A percentile compares a stretch with the other conserved stretches of the same genome.
These are phyloP conservation scores for Sarocladium brachiariae DNA, from an alignment of 2,329 filamentous ascomycete genomes.

Conservation along the genomic window DNA sequence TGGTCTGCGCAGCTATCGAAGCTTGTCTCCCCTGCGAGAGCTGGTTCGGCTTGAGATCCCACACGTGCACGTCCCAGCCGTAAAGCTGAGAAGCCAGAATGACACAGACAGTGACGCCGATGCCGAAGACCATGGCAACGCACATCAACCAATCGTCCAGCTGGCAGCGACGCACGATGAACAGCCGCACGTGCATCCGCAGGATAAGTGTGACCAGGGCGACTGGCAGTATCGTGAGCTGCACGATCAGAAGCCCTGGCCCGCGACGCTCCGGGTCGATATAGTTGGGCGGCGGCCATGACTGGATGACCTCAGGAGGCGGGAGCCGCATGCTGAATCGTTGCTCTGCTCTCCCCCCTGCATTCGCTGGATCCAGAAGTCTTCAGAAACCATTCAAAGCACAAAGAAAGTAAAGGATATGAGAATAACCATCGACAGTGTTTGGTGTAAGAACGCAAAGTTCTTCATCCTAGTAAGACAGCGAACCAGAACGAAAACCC, in stretches of 20 bases:
- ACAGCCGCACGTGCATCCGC: constrained; percentile 30
- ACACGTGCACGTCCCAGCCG: constrained; percentile 32
- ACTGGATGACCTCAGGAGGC: constrained; percentile 25
- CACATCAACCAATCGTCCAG: constrained; percentile 37
- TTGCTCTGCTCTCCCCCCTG: constrained; percentile 10
- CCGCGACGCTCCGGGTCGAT: constrained; percentile 30
- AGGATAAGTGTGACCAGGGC: constrained; percentile 27
- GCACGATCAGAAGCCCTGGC: constrained; percentile 29
- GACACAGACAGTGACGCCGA: constrained; percentile 26
- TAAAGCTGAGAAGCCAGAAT: constrained; percentile 28
- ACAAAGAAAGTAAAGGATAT: too few species aligned
- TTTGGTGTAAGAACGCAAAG: too few species aligned
- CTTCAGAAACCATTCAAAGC: too few species aligned
- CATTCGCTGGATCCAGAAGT: neutral
- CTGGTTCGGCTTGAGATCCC: constrained; percentile 24
- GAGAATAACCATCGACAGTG: too few species aligned
- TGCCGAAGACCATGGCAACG: constrained; percentile 28
- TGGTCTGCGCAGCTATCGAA: constrained; percentile 31
- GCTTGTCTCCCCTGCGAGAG: constrained; percentile 26
- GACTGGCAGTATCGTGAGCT: constrained; percentile 26
- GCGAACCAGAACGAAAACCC: too few species aligned
- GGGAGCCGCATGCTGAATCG: constrained; percentile 26
- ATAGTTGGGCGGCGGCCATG: constrained; percentile 33
- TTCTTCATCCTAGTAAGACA: too few species aligned
- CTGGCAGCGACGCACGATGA: constrained; percentile 25